Percentiles rank a stretch among this genome's conserved stretches.
These are phyloP conservation scores for Hymenoscyphus repandus DNA, from an alignment of 2,329 filamentous ascomycete genomes.

Conservation along the genomic window DNA sequence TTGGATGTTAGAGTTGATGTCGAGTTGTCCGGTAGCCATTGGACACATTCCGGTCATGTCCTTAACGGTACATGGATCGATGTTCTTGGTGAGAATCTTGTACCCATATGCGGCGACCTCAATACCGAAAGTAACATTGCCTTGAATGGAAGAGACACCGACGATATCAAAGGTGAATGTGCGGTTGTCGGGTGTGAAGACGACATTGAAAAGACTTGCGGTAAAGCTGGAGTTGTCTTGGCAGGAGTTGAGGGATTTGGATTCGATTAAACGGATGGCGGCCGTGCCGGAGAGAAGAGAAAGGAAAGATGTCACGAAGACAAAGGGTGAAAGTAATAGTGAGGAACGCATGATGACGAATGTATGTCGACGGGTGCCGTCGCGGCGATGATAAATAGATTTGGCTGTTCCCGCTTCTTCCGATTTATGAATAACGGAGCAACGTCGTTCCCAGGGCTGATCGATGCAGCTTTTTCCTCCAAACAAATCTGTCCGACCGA, in stretches of 20 bases:
- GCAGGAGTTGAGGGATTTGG: constrained; percentile 79
- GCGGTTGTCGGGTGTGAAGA: constrained; percentile 70
- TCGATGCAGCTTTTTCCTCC: background rate
- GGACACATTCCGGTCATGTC: constrained; percentile 74
- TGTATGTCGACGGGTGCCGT: constrained; percentile 21
- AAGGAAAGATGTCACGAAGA: constrained; percentile 25
- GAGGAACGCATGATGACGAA: constrained; percentile 27
- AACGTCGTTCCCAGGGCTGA: no score
- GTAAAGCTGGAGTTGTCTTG: constrained; percentile 80
- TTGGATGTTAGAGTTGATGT: constrained; percentile 65
- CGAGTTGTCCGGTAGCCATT: constrained; percentile 80
- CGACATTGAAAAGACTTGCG: constrained; percentile 82
- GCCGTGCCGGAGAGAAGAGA: constrained; percentile 24
- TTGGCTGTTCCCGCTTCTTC: constrained; percentile 18
- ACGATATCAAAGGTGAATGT: constrained; percentile 70
- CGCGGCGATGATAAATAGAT: constrained; percentile 12
- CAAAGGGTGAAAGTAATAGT: constrained; percentile 24
- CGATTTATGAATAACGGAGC: constrained; percentile 6
- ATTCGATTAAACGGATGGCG: constrained; percentile 49
- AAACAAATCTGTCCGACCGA: background rate
- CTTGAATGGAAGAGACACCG: constrained; percentile 77
- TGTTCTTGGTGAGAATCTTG: constrained; percentile 56
- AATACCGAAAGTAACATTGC: constrained; percentile 74
- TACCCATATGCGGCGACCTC: constrained; percentile 79
- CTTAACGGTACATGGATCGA: constrained; percentile 71